These are phyloP conservation scores for Lentinula boryana DNA, from an alignment of 768 basidiomycete genomes.

Conservation along the genomic window DNA sequence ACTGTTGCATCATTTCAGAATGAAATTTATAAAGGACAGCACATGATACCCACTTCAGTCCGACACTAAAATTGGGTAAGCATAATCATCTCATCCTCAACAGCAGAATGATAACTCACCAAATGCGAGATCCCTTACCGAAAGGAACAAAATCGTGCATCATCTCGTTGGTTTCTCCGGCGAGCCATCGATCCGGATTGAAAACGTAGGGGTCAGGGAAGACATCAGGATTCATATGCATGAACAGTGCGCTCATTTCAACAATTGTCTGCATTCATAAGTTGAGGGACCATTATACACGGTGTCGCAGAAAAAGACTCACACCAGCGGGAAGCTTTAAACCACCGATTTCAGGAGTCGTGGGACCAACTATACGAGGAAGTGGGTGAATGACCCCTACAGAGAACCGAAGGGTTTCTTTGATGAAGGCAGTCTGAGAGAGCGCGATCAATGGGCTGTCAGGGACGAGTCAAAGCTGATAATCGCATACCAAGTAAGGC, in stretches of 20 bases:
- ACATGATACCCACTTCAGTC: not conserved
- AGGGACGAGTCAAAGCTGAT: not conserved
- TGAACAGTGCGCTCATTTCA: conserved; percentile 30
- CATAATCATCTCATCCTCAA: not conserved
- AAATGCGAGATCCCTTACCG: conserved; percentile 37
- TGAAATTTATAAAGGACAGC: not conserved
- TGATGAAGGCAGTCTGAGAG: conserved; percentile 38
- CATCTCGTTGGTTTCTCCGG: conserved; percentile 25
- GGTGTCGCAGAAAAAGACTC: conserved; percentile 5
- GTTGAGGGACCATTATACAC: not conserved
- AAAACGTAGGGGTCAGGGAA: conserved; percentile 35
- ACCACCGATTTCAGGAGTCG: conserved; percentile 28
- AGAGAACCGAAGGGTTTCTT: conserved; percentile 38
- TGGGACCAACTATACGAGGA: conserved; percentile 31
- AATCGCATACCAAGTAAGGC: conserved; percentile 27
- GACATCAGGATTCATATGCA: conserved; percentile 32
- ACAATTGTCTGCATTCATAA: conserved; percentile 29
- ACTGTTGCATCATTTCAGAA: not conserved
- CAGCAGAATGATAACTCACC: conserved; percentile 7
- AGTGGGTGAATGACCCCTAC: conserved; percentile 32
- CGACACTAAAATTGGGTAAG: not conserved
- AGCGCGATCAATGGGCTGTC: too few species aligned
- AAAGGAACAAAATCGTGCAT: conserved; percentile 37
- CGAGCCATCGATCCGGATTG: conserved; percentile 38
- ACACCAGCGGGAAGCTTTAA: conserved; percentile 31